These are phyloP conservation scores for Imleria badia DNA, from an alignment of 768 basidiomycete genomes.

Conservation along the genomic window DNA sequence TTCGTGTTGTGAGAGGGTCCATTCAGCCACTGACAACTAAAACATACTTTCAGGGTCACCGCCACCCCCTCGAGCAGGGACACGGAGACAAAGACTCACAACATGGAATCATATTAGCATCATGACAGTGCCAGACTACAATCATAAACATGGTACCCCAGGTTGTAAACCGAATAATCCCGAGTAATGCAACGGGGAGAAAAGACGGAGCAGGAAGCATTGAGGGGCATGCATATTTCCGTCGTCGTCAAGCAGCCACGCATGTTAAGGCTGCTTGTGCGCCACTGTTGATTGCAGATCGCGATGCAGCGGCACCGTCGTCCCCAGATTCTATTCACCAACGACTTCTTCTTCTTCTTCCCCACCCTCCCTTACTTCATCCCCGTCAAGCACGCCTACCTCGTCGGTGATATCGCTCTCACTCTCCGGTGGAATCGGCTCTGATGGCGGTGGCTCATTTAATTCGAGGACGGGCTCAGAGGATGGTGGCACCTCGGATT, in stretches of 20 bases:
- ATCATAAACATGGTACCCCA: slow-evolving; percentile 1
- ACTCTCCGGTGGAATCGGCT: slow-evolving; percentile 33
- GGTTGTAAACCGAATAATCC: not conserved
- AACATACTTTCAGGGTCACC: not conserved
- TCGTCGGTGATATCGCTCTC: slow-evolving; percentile 38
- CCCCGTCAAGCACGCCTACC: slow-evolving; percentile 15
- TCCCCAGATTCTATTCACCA: slow-evolving; percentile 5
- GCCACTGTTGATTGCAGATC: slow-evolving; percentile 1
- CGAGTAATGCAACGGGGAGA: slow-evolving; percentile 6
- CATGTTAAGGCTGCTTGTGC: not conserved
- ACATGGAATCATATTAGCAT: not conserved
- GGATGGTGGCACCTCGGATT: not conserved
- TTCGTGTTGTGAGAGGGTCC: too few relatives aligned
- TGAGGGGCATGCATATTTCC: not conserved
- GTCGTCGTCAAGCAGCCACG: slow-evolving; percentile 17
- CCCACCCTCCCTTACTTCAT: slow-evolving; percentile 19
- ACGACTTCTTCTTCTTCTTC: slow-evolving; percentile 14
- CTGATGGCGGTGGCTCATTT: slow-evolving; percentile 32
- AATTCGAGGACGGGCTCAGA: slow-evolving; percentile 23
- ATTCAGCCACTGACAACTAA: too few relatives aligned
- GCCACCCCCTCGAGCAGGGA: too few relatives aligned
- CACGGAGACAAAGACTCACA: not conserved
- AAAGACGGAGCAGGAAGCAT: slow-evolving; percentile 18
- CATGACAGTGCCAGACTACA: not conserved
- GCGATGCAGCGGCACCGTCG: slow-evolving; percentile 24